These are phyloP conservation scores for Mortierella sp. DNA, from an alignment of 371 early-diverging fungal species.

Conservation along the genomic window DNA sequence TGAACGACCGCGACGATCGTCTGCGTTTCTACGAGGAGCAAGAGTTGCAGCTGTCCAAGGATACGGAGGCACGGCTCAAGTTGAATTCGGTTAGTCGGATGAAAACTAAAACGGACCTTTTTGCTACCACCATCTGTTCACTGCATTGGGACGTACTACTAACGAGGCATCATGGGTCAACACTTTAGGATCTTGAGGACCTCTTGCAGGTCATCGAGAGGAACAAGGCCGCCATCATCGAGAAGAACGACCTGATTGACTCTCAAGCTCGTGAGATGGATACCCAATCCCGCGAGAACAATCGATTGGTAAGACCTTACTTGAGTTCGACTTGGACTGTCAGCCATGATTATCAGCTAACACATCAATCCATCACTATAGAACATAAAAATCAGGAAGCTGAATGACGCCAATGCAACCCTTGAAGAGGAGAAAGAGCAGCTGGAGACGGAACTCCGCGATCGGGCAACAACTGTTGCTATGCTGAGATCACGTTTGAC, in stretches of 20 bases:
- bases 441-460: conserved; percentile 38
- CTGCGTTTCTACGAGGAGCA: conserved; percentile 33
- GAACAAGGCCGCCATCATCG: conserved; percentile 26
- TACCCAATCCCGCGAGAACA: conserved; percentile 34
- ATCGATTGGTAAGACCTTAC: conserved; percentile 36
- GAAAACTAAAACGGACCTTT: too few relatives aligned
- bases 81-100: conserved; percentile 25
- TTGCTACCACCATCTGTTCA: too few relatives aligned
- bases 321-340: too few relatives aligned
- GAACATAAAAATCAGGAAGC: conserved; percentile 36
- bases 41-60: conserved; percentile 33
- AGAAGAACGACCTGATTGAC: conserved; percentile 32
- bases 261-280: conserved; percentile 41
- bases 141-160: too few relatives aligned
- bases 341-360: not conserved
- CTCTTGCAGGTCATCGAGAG: conserved; percentile 37
- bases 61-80: conserved; percentile 35
- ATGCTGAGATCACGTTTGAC: conserved; percentile 39
- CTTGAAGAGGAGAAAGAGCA: conserved; percentile 45
- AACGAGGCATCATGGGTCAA: too few relatives aligned
- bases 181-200: conserved; percentile 30
- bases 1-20: conserved; percentile 27
- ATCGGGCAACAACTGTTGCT: conserved; percentile 35
- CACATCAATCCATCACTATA: not conserved
- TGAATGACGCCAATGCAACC: conserved; percentile 23